Conservation (phyloP, 805 yeast genomes). For the Komagataella ulmi region DNA sequence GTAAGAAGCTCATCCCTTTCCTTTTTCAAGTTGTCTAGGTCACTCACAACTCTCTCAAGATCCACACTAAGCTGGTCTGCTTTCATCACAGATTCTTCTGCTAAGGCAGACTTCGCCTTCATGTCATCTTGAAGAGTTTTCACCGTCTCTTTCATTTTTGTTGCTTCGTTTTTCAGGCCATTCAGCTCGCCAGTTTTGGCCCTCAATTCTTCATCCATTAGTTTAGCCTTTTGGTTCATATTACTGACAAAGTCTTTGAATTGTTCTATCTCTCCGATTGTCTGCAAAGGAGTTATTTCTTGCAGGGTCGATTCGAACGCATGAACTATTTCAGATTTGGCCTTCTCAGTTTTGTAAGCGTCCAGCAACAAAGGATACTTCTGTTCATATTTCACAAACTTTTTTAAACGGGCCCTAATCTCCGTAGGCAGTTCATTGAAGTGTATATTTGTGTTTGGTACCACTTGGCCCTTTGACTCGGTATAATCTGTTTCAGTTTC, state of each 20-base stretch:
- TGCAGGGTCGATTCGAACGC: slow-evolving; percentile 56
- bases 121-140: slow-evolving; percentile 2
- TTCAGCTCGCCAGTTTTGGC: slow-evolving; percentile 22
- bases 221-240: slow-evolving; percentile 40
- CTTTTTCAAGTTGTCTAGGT: not conserved
- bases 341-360: slow-evolving; percentile 76
- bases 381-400: slow-evolving; percentile 77
- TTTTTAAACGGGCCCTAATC: slow-evolving; percentile 48
- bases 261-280: slow-evolving; percentile 58
- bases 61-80: not conserved
- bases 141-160: slow-evolving; percentile 1
- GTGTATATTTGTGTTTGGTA: slow-evolving; percentile 9
- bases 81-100: slow-evolving; percentile 1
- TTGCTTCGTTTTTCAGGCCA: slow-evolving; percentile 5
- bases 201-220: slow-evolving; percentile 57
- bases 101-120: not conserved
- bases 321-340: slow-evolving; percentile 42
- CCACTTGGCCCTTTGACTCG: not conserved
- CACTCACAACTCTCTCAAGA: not conserved
- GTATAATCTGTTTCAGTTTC: not conserved
- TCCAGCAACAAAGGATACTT: slow-evolving; percentile 77
- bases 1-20: not conserved
- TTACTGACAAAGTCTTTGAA: slow-evolving; percentile 60
- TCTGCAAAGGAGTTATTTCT: slow-evolving; percentile 72
- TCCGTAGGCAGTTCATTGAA: slow-evolving; percentile 36